Conservation (phyloP, 2,329 filamentous ascomycete genomes). For the Ramichloridium luteum region DNA sequence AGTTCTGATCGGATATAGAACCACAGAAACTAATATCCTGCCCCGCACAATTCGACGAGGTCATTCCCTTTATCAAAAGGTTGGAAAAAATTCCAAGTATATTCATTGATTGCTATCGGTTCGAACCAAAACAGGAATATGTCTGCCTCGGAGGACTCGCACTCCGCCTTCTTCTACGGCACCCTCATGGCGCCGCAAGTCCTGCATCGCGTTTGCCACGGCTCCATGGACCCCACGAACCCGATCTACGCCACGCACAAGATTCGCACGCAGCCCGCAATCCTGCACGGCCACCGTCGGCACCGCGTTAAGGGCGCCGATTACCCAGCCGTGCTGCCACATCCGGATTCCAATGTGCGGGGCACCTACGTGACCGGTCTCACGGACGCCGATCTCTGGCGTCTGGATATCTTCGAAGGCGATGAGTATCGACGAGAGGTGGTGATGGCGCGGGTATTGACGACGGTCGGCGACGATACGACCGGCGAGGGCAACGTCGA, state of each 20-base stretch:
- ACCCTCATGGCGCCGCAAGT: slow-evolving; percentile 75
- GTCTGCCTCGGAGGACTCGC: no score
- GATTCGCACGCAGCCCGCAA: slow-evolving; percentile 58
- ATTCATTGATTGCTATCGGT: no score
- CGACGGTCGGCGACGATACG: slow-evolving; percentile 17
- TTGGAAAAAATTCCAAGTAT: no score
- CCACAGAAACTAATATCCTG: no score
- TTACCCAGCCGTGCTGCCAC: slow-evolving; percentile 65
- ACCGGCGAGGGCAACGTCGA: slow-evolving; percentile 23
- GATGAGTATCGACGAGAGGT: slow-evolving; percentile 49
- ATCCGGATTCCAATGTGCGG: slow-evolving; percentile 43
- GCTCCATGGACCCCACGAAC: slow-evolving; percentile 38
- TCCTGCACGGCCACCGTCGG: slow-evolving; percentile 63
- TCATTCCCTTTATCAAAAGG: no score
- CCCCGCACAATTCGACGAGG: no score
- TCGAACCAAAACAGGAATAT: no score
- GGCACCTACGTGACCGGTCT: slow-evolving; percentile 69
- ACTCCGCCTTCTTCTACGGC: slow-evolving; percentile 54
- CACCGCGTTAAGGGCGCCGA: slow-evolving; percentile 56
- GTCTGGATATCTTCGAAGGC: slow-evolving; percentile 76
- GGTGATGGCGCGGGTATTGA: slow-evolving; percentile 12
- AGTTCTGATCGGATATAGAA: no score
- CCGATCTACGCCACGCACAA: slow-evolving; percentile 34
- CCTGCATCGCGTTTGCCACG: slow-evolving; percentile 74
- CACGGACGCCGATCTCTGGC: slow-evolving; percentile 60